Percentiles rank a stretch among this genome's conserved stretches.
Evolutionary conservation across 2,329 filamentous ascomycete species (phyloP).

Genomic region (Canariomyces notabilis): DNA sequence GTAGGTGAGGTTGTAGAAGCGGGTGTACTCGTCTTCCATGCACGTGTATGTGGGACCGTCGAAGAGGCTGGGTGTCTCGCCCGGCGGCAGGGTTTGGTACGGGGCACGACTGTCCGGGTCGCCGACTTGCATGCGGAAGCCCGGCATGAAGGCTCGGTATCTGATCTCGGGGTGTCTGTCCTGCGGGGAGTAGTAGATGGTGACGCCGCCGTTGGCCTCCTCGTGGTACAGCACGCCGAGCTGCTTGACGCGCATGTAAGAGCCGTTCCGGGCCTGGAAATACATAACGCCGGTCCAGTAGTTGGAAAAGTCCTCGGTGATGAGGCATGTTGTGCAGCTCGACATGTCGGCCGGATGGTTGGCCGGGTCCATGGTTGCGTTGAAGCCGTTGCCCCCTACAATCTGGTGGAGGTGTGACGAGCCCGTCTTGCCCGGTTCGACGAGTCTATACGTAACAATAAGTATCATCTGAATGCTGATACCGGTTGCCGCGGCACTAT

Average conservation of each 20-base stretch:
- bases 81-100: constrained; percentile 15
- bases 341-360: constrained; percentile 7
- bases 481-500: too few species aligned
- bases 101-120: constrained; percentile 24
- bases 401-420: constrained; percentile 20
- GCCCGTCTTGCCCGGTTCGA: constrained; percentile 11
- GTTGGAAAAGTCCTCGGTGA: constrained; percentile 22
- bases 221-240: constrained; percentile 1
- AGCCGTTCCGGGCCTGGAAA: constrained; percentile 15
- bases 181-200: constrained; percentile 20
- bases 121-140: constrained; percentile 39
- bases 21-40: constrained; percentile 34
- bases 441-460: neutral
- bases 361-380: constrained; percentile 15
- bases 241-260: constrained; percentile 15
- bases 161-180: constrained; percentile 30
- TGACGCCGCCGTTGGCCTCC: constrained; percentile 18
- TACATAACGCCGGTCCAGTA: constrained; percentile 22
- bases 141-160: constrained; percentile 37
- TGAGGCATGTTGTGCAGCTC: constrained; percentile 20
- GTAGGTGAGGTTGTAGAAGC: constrained; percentile 34
- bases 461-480: neutral
- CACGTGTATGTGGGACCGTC: constrained; percentile 37
- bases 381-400: constrained; percentile 19
- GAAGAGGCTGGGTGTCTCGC: constrained; percentile 27